Percentiles rank a stretch among this genome's conserved stretches.
Evolutionary conservation across 306 rosid genomes (phyloP).

Genomic region (Myrica gale): DNA sequence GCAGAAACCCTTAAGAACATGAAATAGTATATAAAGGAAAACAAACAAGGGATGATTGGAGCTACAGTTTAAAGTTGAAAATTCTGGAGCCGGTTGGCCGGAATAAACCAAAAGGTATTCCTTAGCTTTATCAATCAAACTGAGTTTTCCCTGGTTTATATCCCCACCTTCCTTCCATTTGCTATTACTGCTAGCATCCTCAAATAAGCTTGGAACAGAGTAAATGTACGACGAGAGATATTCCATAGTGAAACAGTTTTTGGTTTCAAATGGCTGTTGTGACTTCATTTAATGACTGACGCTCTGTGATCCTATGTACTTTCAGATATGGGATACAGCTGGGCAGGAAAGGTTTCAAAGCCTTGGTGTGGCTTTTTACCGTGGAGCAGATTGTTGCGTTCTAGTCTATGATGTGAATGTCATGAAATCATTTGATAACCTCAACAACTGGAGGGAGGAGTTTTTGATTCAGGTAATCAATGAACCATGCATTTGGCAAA

Average conservation of each 20-base stretch:
- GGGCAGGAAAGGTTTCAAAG: slow-evolving; percentile 88
- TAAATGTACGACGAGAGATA: neutral
- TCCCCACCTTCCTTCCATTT: neutral
- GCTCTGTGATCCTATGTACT: slow-evolving; percentile 8
- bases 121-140: neutral
- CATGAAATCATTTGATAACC: slow-evolving; percentile 95
- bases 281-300: slow-evolving; percentile 1
- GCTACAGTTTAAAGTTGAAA: too few species aligned
- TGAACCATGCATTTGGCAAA: neutral
- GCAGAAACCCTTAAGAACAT: too few species aligned
- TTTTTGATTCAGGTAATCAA: slow-evolving; percentile 86
- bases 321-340: slow-evolving; percentile 62
- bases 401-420: slow-evolving; percentile 97
- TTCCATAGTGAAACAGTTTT: neutral
- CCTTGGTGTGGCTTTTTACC: slow-evolving; percentile 99
- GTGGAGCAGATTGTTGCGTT: slow-evolving; percentile 99
- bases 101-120: neutral
- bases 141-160: neutral
- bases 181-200: neutral
- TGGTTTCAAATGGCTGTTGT: neutral
- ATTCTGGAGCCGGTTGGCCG: too few species aligned
- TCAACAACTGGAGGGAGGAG: slow-evolving; percentile 97
- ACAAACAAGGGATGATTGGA: too few species aligned
- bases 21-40: too few species aligned
- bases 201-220: neutral